These are phyloP conservation scores for Xerophyta viscosa DNA, from an alignment of 106 monocot species.

Conservation along the genomic window DNA sequence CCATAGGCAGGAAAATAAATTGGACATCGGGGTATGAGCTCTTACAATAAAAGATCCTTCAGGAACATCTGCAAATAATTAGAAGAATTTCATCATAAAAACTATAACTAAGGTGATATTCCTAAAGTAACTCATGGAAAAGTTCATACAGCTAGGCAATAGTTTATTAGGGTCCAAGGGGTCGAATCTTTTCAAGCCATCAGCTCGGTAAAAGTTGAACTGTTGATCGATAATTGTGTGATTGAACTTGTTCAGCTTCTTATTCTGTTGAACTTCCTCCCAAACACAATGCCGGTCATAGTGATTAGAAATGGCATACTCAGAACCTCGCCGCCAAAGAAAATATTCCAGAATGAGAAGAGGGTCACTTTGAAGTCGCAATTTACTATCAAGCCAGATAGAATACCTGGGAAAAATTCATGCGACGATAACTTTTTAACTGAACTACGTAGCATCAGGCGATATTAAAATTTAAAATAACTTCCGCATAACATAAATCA, in stretches of 20 bases:
- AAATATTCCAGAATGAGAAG: conserved; percentile 84
- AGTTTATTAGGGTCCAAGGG: conserved; percentile 66
- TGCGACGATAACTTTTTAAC: not conserved
- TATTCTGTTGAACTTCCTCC: conserved; percentile 88
- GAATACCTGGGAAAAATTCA: conserved; percentile 52
- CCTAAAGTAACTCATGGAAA: not conserved
- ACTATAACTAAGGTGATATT: not conserved
- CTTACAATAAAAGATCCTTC: conserved; percentile 97
- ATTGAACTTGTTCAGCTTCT: conserved; percentile 81
- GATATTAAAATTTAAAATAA: no score
- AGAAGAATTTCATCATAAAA: no score
- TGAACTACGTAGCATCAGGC: not conserved
- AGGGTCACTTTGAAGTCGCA: conserved; percentile 76
- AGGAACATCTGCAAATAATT: conserved; percentile 73
- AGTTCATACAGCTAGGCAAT: conserved; percentile 80
- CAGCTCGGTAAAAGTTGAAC: conserved; percentile 76
- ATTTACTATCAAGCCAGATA: conserved; percentile 92
- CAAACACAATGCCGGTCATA: conserved; percentile 90
- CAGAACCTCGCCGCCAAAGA: conserved; percentile 73
- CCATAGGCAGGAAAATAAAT: conserved; percentile 96
- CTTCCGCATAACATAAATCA: no score
- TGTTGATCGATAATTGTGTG: conserved; percentile 71
- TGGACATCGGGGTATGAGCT: conserved; percentile 98
- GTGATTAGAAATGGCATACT: conserved; percentile 92
- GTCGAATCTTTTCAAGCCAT: conserved; percentile 81